Base-by-base conservation (phyloP, 495 filamentous ascomycete species). In the Lasiosphaeria ovina region DNA sequence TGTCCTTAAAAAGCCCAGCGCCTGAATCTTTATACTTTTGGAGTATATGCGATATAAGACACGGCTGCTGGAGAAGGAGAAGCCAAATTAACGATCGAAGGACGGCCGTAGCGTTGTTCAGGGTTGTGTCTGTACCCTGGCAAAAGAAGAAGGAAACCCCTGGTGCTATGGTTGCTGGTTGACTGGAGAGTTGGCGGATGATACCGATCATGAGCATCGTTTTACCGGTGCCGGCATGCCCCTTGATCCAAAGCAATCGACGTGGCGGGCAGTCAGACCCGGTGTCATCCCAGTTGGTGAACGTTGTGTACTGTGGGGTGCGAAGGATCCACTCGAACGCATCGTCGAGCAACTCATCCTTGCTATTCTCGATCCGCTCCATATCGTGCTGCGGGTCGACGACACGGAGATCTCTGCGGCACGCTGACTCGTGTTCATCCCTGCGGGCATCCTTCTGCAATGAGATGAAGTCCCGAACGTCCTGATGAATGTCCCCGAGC, bases 171-270 rank as follows among this genome's bases (percentile, higher is more conserved):
- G 34, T 47, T 35, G 44, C 60, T 31, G 58, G n/a, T 14, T 61
- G 59, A 14, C 35, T 4, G 3, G 56, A 62, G n/a, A 79, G 60
- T 17, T 76, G 55, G 40, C 76, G 59, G 48, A 79, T 74, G 50
- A 79, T 69, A 34, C 73, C 74, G 17, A 67, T 74, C 38, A 81
- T 47, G 1, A 81, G 71, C 79, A 81, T 81, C n/a, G 77, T 80
- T 66, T 81, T 81, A 9, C 78, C 77, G 54, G 71, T 81, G n/a
- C 76, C 76, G 36, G 72, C 70, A 34, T 67, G 72, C 9, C 79
- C 60, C 7, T 79, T 69, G 59, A 80, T 77, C 53, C 67, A 70
- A 60, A 77, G 60, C 64, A 76, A 44, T 68, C 76, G 53, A 76
- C 73, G 74, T 16, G 73, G 67, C 62, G 45, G 42, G 38, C 14